Conservation (phyloP, 768 basidiomycete species). For the Tricholoma furcatifolium region DNA sequence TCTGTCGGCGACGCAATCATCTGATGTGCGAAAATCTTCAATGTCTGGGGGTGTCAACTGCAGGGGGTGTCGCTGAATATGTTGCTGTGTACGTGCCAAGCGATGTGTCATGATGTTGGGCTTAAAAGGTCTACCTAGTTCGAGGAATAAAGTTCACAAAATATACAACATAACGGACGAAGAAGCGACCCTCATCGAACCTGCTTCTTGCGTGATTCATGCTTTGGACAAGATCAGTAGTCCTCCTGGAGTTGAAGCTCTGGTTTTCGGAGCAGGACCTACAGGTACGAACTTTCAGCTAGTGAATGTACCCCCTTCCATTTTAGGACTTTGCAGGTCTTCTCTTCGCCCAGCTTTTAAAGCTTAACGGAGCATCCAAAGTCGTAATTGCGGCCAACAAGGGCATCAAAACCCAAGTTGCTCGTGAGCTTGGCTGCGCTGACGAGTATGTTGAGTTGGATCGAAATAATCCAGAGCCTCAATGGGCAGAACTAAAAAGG, state of each 20-base stretch:
- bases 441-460: slow-evolving; percentile 80
- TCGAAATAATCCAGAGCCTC: slow-evolving; percentile 55
- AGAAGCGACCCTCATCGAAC: slow-evolving; percentile 75
- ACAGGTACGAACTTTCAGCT: slow-evolving; percentile 37
- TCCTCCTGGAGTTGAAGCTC: slow-evolving; percentile 67
- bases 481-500: slow-evolving; percentile 68
- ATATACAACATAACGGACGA: slow-evolving; percentile 75
- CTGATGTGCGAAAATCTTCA: slow-evolving; percentile 72
- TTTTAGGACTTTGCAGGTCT: slow-evolving; percentile 40
- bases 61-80: slow-evolving; percentile 77
- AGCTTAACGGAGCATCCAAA: slow-evolving; percentile 68
- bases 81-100: slow-evolving; percentile 53
- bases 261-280: slow-evolving; percentile 76
- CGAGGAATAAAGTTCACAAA: slow-evolving; percentile 70
- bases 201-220: slow-evolving; percentile 78
- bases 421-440: slow-evolving; percentile 62
- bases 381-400: slow-evolving; percentile 76
- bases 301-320: background rate
- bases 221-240: slow-evolving; percentile 73
- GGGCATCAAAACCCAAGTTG: slow-evolving; percentile 76
- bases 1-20: slow-evolving; percentile 65
- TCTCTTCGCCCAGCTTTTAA: slow-evolving; percentile 73
- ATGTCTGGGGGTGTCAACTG: slow-evolving; percentile 58
- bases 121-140: background rate
- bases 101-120: background rate